Percentiles rank a stretch among this genome's conserved stretches.
These are phyloP conservation scores for Aspergillus persii DNA, from an alignment of 2,329 filamentous ascomycete species.

Conservation along the genomic window DNA sequence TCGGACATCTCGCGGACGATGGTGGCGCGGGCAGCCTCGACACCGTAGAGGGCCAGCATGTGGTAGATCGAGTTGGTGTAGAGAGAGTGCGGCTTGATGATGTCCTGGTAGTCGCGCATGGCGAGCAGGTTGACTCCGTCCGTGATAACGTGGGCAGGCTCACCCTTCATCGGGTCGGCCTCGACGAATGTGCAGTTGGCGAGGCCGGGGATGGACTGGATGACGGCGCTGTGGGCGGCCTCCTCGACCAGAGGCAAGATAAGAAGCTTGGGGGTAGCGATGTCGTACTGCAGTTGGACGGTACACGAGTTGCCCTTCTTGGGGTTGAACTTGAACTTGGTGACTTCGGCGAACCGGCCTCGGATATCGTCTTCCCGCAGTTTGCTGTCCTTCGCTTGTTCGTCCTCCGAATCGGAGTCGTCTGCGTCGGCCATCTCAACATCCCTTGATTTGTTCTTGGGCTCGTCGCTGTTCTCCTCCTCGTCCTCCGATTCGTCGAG, in stretches of 20 bases:
- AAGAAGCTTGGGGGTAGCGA: constrained; percentile 79
- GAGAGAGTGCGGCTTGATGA: constrained; percentile 81
- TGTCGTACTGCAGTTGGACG: constrained; percentile 79
- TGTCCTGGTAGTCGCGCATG: constrained; percentile 83
- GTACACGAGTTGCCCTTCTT: constrained; percentile 70
- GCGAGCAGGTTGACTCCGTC: constrained; percentile 84
- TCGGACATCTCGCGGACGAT: constrained; percentile 82
- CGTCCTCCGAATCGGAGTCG: constrained; percentile 44
- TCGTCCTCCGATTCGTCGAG: constrained; percentile 59
- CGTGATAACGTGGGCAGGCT: constrained; percentile 63
- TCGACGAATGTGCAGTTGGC: constrained; percentile 68
- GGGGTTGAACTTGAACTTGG: constrained; percentile 77
- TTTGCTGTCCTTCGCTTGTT: constrained; percentile 42
- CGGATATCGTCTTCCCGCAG: constrained; percentile 64
- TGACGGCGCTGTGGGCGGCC: constrained; percentile 72
- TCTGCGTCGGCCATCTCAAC: constrained; percentile 34
- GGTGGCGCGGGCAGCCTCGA: constrained; percentile 83
- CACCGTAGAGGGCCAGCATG: constrained; percentile 81
- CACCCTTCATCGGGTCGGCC: constrained; percentile 52
- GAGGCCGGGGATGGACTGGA: constrained; percentile 82
- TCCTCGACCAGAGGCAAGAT: constrained; percentile 89
- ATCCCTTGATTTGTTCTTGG: constrained; percentile 32
- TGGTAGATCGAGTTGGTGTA: constrained; percentile 90
- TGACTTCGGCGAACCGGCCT: constrained; percentile 64
- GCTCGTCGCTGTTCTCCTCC: constrained; percentile 45